Evolutionary conservation across 2,329 filamentous ascomycete genomes (phyloP).

Genomic region (Alternaria gansuensis): DNA sequence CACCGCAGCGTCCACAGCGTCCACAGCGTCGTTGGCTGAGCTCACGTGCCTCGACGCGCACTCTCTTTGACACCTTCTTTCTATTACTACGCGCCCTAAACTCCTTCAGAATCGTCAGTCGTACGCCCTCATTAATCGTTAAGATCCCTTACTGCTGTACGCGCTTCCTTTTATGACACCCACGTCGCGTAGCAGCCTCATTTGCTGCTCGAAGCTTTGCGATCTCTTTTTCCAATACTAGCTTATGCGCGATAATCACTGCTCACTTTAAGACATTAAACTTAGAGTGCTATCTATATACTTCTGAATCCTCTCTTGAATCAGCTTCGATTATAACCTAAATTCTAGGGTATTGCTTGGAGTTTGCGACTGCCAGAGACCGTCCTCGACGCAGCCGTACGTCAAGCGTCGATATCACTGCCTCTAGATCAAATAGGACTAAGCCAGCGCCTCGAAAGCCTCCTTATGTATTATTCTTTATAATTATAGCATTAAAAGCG

Average conservation of each 20-base stretch:
- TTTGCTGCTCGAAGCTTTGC: conserved; percentile 13
- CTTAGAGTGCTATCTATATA: conserved; percentile 5
- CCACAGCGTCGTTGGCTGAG: background rate
- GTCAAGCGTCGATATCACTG: conserved; percentile 47
- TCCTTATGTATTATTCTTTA: conserved; percentile 38
- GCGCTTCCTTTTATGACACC: conserved; percentile 14
- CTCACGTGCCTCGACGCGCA: background rate
- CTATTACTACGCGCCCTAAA: conserved; percentile 20
- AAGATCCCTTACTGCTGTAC: conserved; percentile 5
- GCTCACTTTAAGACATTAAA: conserved; percentile 6
- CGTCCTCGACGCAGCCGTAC: background rate
- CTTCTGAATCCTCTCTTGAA: conserved; percentile 7
- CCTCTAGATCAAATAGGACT: conserved; percentile 44
- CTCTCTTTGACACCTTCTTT: conserved; percentile 13
- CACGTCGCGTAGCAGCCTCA: conserved; percentile 5
- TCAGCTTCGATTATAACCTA: background rate
- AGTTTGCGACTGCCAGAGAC: background rate
- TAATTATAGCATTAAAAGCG: conserved; percentile 39
- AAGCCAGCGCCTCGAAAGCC: conserved; percentile 47
- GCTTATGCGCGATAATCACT: background rate
- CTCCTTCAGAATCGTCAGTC: conserved; percentile 19
- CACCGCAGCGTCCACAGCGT: conserved; percentile 3
- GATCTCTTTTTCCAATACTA: background rate
- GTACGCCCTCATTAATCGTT: conserved; percentile 9
- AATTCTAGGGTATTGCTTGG: conserved; percentile 4